Percentiles rank a stretch among this genome's conserved stretches.
Evolutionary conservation across 495 filamentous ascomycete species (phyloP).

Genomic region (Evansstolkia leycettana): DNA sequence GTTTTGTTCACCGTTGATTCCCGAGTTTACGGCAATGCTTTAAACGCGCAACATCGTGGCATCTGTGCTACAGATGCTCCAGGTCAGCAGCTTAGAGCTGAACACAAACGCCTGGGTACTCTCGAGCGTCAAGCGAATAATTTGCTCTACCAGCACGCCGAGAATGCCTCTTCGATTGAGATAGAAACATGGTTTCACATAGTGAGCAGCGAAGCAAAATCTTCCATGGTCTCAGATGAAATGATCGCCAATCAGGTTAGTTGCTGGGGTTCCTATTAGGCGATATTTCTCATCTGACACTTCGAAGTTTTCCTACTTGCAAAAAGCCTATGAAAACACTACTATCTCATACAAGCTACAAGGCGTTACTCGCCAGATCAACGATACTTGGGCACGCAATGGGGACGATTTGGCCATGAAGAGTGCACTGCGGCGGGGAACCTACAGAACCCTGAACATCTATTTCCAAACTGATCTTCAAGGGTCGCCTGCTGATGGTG

Average conservation of each 20-base stretch:
- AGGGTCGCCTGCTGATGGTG: constrained; percentile 9
- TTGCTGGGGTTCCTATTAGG: no score
- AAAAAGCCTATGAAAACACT: constrained; percentile 28
- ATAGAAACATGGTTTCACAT: constrained; percentile 40
- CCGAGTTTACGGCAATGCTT: constrained; percentile 10
- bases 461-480: constrained; percentile 40
- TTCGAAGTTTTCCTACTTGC: constrained; percentile 26
- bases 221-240: constrained; percentile 18
- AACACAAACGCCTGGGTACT: constrained; percentile 13
- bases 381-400: constrained; percentile 55
- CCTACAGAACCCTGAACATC: constrained; percentile 36
- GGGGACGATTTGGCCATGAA: constrained; percentile 52
- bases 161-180: constrained; percentile 17
- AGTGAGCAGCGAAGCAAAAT: constrained; percentile 23
- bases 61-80: constrained; percentile 28
- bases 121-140: constrained; percentile 6
- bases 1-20: constrained; percentile 11
- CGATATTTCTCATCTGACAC: not conserved
- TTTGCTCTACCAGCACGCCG: constrained; percentile 12
- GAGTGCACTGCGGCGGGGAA: constrained; percentile 43
- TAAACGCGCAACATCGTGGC: constrained; percentile 12
- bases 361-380: constrained; percentile 59
- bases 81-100: constrained; percentile 14
- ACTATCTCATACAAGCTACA: constrained; percentile 45
- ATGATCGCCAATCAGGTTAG: constrained; percentile 35